Conservation (phyloP, 2,329 filamentous ascomycete genomes). For the Aspergillus puulaauensis region DNA sequence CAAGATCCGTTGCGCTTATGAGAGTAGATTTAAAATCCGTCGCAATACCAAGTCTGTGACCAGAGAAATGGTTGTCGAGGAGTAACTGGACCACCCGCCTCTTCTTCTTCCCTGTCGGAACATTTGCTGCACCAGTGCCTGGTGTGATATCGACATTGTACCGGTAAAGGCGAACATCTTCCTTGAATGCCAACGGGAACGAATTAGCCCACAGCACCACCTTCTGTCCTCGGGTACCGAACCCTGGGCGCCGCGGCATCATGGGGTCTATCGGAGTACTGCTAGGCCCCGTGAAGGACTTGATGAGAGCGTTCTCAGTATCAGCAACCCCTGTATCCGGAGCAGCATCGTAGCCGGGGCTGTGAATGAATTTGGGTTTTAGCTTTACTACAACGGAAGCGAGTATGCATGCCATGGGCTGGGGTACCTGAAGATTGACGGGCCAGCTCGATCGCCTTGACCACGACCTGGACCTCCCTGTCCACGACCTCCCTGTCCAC, state of each 20-base stretch:
- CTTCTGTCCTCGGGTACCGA: constrained; percentile 32
- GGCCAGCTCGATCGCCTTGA: constrained; percentile 17
- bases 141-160: constrained; percentile 39
- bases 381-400: too few relatives aligned
- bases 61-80: constrained; percentile 36
- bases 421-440: constrained; percentile 29
- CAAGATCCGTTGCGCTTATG: constrained; percentile 25
- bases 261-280: constrained; percentile 26
- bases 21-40: constrained; percentile 44
- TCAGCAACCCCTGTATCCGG: constrained; percentile 26
- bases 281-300: constrained; percentile 21
- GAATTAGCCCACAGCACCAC: constrained; percentile 42
- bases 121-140: constrained; percentile 24
- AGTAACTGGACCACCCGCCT: constrained; percentile 51
- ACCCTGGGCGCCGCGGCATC: constrained; percentile 32
- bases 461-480: constrained; percentile 15
- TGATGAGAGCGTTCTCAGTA: constrained; percentile 27
- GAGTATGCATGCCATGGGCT: too few relatives aligned
- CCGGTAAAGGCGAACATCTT: constrained; percentile 29
- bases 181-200: constrained; percentile 31
- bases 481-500: constrained; percentile 14
- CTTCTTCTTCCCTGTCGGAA: constrained; percentile 43
- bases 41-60: constrained; percentile 30
- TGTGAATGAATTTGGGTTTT: background rate
- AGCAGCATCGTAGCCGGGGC: background rate